These are phyloP conservation scores for Calocybe gangraenosa DNA, from an alignment of 768 basidiomycete genomes.

Conservation along the genomic window DNA sequence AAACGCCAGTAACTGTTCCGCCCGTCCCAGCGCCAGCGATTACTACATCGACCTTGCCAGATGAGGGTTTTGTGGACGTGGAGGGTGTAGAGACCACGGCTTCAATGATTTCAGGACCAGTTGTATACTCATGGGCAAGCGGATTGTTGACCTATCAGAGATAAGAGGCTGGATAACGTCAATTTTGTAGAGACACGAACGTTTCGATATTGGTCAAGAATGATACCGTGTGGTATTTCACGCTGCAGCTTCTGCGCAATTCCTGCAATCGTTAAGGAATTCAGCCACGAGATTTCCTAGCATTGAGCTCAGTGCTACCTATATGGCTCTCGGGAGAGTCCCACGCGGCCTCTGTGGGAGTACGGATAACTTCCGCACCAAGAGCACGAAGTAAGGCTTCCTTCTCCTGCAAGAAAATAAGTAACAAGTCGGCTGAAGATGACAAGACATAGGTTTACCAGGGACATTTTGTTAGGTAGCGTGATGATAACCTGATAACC, in stretches of 20 bases:
- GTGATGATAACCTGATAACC: conserved; percentile 89
- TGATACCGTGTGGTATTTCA: conserved; percentile 80
- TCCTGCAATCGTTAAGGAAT: conserved; percentile 84
- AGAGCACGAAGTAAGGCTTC: conserved; percentile 87
- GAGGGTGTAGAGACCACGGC: conserved; percentile 67
- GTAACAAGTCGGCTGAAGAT: not conserved
- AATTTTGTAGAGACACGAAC: conserved; percentile 31
- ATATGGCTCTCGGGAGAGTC: conserved; percentile 90
- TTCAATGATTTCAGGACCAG: conserved; percentile 89
- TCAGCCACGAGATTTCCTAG: conserved; percentile 65
- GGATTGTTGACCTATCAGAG: conserved; percentile 69
- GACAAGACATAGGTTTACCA: conserved; percentile 30
- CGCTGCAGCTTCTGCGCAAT: conserved; percentile 75
- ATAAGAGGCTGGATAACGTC: conserved; percentile 10
- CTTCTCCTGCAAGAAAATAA: conserved; percentile 60
- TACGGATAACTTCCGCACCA: conserved; percentile 92
- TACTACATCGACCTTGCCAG: conserved; percentile 74
- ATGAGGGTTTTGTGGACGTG: conserved; percentile 52
- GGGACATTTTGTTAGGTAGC: conserved; percentile 93
- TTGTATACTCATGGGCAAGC: conserved; percentile 84
- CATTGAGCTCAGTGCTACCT: conserved; percentile 53
- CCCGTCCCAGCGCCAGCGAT: conserved; percentile 92
- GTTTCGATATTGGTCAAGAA: conserved; percentile 89
- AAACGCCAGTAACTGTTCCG: conserved; percentile 88
- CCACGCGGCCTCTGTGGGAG: conserved; percentile 86